Evolutionary conservation across 345 rosid genomes (phyloP).

Genomic region (Salix koriyanagi): DNA sequence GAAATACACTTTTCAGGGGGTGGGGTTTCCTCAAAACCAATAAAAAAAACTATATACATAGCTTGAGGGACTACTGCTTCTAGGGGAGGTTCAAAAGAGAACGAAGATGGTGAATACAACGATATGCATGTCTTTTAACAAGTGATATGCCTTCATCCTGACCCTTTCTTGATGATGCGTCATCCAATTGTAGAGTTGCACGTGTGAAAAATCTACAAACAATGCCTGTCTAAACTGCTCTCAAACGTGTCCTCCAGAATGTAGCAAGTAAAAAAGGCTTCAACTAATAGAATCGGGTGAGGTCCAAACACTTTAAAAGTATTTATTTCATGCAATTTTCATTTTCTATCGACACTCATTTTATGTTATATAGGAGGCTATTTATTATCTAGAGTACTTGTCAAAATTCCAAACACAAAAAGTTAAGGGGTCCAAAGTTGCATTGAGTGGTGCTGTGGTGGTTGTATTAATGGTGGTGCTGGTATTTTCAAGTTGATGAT

Average conservation of each 20-base stretch:
- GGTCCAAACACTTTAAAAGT: no score
- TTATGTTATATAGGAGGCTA: no score
- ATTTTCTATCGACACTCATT: no score
- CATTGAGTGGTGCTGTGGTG: no score
- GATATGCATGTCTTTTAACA: constrained; percentile 35
- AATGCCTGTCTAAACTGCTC: constrained; percentile 59
- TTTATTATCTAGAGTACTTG: no score
- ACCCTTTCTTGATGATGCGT: constrained; percentile 41
- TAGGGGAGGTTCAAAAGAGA: constrained; percentile 53
- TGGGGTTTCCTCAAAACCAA: constrained; percentile 7
- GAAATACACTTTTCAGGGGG: fast-evolving
- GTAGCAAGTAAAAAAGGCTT: neutral
- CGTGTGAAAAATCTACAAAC: constrained; percentile 57
- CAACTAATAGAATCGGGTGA: no score
- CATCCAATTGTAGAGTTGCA: constrained; percentile 53
- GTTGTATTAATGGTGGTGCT: no score
- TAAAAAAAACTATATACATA: no score
- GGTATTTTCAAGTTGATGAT: no score
- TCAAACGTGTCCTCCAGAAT: constrained; percentile 61
- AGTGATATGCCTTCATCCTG: constrained; percentile 54
- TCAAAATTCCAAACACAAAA: no score
- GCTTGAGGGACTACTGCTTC: constrained; percentile 14
- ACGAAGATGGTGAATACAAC: constrained; percentile 50
- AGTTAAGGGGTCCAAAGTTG: no score
- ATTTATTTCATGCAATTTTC: no score